phyloP scores from a whole-genome alignment of 2,329 filamentous ascomycete species.

The Xylariaceae sp. region DNA sequence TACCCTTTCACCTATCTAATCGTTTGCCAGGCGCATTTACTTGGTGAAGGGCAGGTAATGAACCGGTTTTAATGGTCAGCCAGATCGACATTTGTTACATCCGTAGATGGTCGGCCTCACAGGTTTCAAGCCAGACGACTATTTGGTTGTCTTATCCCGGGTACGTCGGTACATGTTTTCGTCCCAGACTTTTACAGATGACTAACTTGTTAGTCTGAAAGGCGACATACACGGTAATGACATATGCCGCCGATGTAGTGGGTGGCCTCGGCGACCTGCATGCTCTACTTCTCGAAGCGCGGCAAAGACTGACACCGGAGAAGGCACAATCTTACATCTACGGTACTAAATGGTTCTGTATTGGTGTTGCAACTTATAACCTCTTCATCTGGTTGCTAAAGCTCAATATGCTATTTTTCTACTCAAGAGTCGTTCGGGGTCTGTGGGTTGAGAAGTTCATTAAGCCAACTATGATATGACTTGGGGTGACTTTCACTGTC shows the following conservation, averaged over 20 bases:
- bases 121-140: slow-evolving; percentile 1
- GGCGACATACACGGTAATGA: not conserved
- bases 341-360: slow-evolving; percentile 35
- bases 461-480: slow-evolving; percentile 31
- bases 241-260: not conserved
- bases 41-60: too few relatives aligned
- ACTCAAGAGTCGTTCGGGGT: slow-evolving; percentile 33
- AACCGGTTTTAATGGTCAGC: too few relatives aligned
- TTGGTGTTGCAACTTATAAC: slow-evolving; percentile 33
- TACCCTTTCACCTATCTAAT: too few relatives aligned
- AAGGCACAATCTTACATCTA: slow-evolving; percentile 7
- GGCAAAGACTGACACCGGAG: not conserved
- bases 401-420: slow-evolving; percentile 40
- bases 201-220: not conserved
- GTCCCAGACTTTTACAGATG: not conserved
- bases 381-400: slow-evolving; percentile 38
- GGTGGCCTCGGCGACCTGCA: not conserved
- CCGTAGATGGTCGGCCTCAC: not conserved
- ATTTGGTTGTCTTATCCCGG: not conserved
- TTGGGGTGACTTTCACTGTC: not conserved
- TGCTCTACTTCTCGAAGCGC: not conserved
- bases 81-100: too few relatives aligned
- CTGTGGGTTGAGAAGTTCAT: slow-evolving; percentile 35
- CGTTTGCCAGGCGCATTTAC: too few relatives aligned
- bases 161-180: not conserved